A percentile compares a stretch with the other conserved stretches of the same genome.
phyloP scores from a whole-genome alignment of 2,329 filamentous ascomycete species.

The Biscogniauxia marginata region DNA sequence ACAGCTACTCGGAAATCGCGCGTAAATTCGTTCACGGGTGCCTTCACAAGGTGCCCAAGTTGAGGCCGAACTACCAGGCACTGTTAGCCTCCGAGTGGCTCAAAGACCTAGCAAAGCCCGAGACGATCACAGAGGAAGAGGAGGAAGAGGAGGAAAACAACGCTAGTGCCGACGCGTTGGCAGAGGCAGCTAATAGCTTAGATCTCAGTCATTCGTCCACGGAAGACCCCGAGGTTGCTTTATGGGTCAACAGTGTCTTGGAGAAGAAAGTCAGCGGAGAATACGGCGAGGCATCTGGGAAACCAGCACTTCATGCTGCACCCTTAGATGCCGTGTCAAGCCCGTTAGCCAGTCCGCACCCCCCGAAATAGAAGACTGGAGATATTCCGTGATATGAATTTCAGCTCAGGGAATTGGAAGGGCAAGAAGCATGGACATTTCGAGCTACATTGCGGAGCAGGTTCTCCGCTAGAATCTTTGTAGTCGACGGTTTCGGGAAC shows the following conservation, averaged over 20 bases:
- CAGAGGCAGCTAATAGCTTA: constrained; percentile 45
- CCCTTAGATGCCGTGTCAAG: constrained; percentile 71
- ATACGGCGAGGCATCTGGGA: constrained; percentile 48
- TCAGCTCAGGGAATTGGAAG: constrained; percentile 9
- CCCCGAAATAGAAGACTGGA: constrained; percentile 9
- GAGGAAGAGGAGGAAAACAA: constrained; percentile 35
- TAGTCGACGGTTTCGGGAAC: constrained; percentile 22
- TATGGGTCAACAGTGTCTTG: constrained; percentile 76
- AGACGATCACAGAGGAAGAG: constrained; percentile 40
- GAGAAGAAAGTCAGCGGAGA: constrained; percentile 62
- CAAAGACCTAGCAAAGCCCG: constrained; percentile 68
- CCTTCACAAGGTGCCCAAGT: constrained; percentile 86
- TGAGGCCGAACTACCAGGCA: constrained; percentile 91
- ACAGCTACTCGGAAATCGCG: constrained; percentile 75
- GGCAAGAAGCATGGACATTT: constrained; percentile 6
- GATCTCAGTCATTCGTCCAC: constrained; percentile 45
- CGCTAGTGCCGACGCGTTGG: constrained; percentile 39
- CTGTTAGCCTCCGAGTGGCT: constrained; percentile 91
- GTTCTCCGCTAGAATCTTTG: constrained; percentile 16
- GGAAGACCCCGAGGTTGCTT: constrained; percentile 78
- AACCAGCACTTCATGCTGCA: constrained; percentile 84
- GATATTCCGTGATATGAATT: constrained; percentile 5
- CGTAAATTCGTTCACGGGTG: constrained; percentile 86
- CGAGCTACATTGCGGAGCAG: constrained; percentile 16
- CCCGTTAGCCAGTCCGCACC: constrained; percentile 43